phyloP scores from a whole-genome alignment of 179 eudicot species.

The Actinidia polygama region DNA sequence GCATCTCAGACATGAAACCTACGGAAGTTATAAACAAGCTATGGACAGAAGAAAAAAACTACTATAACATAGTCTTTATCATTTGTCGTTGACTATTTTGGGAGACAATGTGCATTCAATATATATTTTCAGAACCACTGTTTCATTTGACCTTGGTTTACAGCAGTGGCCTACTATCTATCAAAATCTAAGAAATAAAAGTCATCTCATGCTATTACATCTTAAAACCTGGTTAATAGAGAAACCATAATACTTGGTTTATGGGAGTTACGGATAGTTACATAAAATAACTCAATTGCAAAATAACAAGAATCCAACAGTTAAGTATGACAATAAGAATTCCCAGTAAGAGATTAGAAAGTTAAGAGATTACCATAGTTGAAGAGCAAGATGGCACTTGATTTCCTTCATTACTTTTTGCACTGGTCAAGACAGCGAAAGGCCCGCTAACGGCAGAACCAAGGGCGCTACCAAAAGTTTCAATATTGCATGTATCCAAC shows the following conservation, averaged over 20 bases:
- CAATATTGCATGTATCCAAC: conserved; percentile 59
- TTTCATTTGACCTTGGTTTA: conserved; percentile 1
- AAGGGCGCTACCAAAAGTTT: conserved; percentile 73
- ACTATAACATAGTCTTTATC: background rate
- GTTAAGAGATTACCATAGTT: conserved; percentile 41
- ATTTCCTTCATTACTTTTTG: conserved; percentile 53
- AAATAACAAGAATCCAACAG: background rate
- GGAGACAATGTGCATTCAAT: background rate
- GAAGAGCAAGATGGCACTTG: conserved; percentile 41
- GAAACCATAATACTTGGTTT: background rate
- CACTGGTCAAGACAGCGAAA: conserved; percentile 53
- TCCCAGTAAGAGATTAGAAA: background rate
- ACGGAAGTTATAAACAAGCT: background rate
- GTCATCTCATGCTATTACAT: background rate
- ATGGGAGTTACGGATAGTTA: background rate
- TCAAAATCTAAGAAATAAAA: conserved; percentile 17
- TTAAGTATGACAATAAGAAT: conserved; percentile 9
- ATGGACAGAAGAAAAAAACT: background rate
- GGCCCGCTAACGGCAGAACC: conserved; percentile 52
- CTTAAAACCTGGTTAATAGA: background rate
- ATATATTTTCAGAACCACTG: background rate
- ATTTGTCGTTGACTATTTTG: background rate
- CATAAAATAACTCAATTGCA: background rate
- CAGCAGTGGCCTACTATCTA: background rate
- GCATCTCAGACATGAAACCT: background rate